Base-by-base conservation (phyloP, 305 asterid genomes). In the Fraxinus xanthoxyloides region DNA sequence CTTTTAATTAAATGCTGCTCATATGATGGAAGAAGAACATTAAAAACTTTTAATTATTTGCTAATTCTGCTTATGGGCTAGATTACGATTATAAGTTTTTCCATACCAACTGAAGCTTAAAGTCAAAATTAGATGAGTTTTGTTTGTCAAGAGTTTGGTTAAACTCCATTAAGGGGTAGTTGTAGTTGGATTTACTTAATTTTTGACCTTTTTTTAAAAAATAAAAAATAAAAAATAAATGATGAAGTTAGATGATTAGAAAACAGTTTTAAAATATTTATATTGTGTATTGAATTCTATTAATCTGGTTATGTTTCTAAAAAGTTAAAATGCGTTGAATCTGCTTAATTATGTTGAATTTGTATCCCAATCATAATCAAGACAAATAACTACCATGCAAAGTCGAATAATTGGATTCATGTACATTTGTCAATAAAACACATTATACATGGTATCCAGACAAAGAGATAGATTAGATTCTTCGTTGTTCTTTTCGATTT, bases 131-230 rank as follows among this genome's bases (percentile, higher is more conserved):
- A 67, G n/a, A 67, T 12, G 1, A 59, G 69, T 59, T 59, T 59
- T 63, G 17, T 63, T 63, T 0, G 75, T 70, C 75, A 70, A 70
- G 75, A 5, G 75, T 70, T 70, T 31, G 24, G 75, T 70, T 30
- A 2, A 31, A 70, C 40, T 30, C 43, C 75, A 70, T 70, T 31
- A 15, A 63, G 17, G 34, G 12, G 75, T 70, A 2, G 43, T 70
- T 70, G 23, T 70, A 70, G 75, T 31, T 70, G 6, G 75, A 70
- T 70, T 70, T 70, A 70, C 38, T 70, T 70, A 70, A 70, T 13
- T 30, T 15, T 70, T 31, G 75, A 70, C 75, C 13, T 31, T 70
- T 31, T 5, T 31, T 6, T 5, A 34, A 34, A 34, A 34, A 34
- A 34, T 4, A 31, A 31, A 31, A 6, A 38, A 0, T 7, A 26